Evolutionary conservation across 2,329 filamentous ascomycete species (phyloP).

Genomic region (Aureobasidium lini): DNA sequence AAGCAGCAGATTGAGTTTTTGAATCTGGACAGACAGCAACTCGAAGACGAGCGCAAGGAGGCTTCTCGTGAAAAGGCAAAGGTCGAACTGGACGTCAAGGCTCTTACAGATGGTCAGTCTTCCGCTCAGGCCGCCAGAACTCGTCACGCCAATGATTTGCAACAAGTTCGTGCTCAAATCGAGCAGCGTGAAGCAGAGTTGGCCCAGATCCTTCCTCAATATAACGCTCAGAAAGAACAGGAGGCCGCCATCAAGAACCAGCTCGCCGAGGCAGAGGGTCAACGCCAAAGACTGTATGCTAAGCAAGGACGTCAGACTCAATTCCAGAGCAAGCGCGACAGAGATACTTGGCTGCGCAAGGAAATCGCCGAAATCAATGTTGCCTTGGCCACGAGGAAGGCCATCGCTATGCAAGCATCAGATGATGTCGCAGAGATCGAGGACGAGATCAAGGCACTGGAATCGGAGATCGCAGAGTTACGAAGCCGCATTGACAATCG

Average conservation of each 20-base stretch:
- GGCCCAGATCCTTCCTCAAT: conserved; percentile 65
- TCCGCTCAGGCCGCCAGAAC: conserved; percentile 65
- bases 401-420: conserved; percentile 73
- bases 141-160: conserved; percentile 64
- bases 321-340: conserved; percentile 80
- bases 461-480: conserved; percentile 63
- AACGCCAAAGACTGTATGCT: conserved; percentile 71
- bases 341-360: conserved; percentile 72
- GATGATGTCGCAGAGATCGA: conserved; percentile 74
- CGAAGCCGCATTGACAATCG: conserved; percentile 71
- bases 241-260: conserved; percentile 64
- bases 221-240: conserved; percentile 62
- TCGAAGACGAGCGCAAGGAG: conserved; percentile 84
- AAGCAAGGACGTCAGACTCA: conserved; percentile 86
- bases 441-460: conserved; percentile 61
- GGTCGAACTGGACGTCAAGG: conserved; percentile 76
- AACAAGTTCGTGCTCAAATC: conserved; percentile 67
- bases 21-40: conserved; percentile 73
- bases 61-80: conserved; percentile 73
- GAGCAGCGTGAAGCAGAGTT: conserved; percentile 69
- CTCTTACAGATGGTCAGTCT: conserved; percentile 73
- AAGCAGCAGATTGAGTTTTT: conserved; percentile 78
- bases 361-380: conserved; percentile 75
- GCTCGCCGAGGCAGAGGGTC: conserved; percentile 68
- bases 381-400: conserved; percentile 71